Evolutionary conservation across 345 rosid genomes (phyloP).

Genomic region (Aurinia saxatilis): DNA sequence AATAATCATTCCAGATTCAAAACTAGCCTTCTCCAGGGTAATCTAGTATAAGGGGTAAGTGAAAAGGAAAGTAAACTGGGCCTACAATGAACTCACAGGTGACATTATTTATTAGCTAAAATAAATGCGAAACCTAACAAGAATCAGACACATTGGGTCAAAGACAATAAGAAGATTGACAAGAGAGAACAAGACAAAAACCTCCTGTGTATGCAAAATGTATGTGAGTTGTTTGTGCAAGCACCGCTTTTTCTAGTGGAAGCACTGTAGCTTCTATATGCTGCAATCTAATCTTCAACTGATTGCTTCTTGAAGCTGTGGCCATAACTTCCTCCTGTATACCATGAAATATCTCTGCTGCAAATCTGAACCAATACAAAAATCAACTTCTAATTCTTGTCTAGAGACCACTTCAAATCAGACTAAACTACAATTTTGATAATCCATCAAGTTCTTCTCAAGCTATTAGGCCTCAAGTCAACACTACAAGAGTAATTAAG

Average conservation of each 20-base stretch:
- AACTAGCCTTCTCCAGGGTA: background rate
- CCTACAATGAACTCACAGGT: constrained; percentile 15
- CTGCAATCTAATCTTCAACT: constrained; percentile 55
- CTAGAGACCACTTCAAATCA: background rate
- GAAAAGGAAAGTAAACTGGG: constrained; percentile 15
- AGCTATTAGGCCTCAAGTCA: background rate
- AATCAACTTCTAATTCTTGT: too few species aligned
- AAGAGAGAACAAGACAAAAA: constrained; percentile 32
- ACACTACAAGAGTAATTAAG: background rate
- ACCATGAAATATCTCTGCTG: constrained; percentile 92
- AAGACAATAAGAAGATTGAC: constrained; percentile 16
- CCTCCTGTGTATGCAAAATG: constrained; percentile 97
- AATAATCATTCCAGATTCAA: background rate
- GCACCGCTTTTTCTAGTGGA: constrained; percentile 70
- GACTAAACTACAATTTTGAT: background rate
- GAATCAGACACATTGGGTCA: constrained; percentile 17
- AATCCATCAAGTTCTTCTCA: background rate
- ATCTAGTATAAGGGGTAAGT: constrained; percentile 5
- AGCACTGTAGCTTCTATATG: constrained; percentile 79
- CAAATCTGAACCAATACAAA: constrained; percentile 48
- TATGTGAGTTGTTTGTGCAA: constrained; percentile 77
- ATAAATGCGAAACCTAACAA: constrained; percentile 11
- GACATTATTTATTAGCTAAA: background rate
- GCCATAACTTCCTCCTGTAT: constrained; percentile 73
- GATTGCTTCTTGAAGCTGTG: constrained; percentile 85